Evolutionary conservation across 192 early-diverging fungal genomes (phyloP).

Genomic region (Coemansia sp.): DNA sequence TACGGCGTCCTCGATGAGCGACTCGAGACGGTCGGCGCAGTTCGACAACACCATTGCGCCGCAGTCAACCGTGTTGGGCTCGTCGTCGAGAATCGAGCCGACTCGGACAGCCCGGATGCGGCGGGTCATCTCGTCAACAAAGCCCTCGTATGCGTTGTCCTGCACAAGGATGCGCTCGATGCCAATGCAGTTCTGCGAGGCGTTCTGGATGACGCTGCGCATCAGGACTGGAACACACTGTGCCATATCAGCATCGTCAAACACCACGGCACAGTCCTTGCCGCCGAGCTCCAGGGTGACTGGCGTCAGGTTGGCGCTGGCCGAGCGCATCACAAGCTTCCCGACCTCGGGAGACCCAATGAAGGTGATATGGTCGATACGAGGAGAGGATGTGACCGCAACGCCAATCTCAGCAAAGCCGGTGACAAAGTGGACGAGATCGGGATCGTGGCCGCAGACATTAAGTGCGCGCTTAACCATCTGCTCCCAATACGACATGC

Average conservation of each 20-base stretch:
- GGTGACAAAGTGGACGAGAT: slow-evolving; percentile 76
- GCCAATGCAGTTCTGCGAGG: slow-evolving; percentile 90
- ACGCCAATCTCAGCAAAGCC: slow-evolving; percentile 83
- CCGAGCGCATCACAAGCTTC: slow-evolving; percentile 70
- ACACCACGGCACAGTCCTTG: slow-evolving; percentile 84
- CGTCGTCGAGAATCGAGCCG: slow-evolving; percentile 70
- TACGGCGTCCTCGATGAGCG: slow-evolving; percentile 74
- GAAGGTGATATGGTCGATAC: slow-evolving; percentile 79
- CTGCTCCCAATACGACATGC: slow-evolving; percentile 64
- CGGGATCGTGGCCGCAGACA: slow-evolving; percentile 72
- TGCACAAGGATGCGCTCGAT: slow-evolving; percentile 84
- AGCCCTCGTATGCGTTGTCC: slow-evolving; percentile 62
- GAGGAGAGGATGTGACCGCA: slow-evolving; percentile 62
- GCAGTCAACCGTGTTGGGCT: slow-evolving; percentile 64
- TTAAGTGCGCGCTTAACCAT: slow-evolving; percentile 67
- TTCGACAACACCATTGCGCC: slow-evolving; percentile 82
- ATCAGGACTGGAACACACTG: slow-evolving; percentile 72
- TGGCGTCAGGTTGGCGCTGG: slow-evolving; percentile 73
- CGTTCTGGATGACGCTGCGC: slow-evolving; percentile 86
- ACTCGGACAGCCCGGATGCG: slow-evolving; percentile 65
- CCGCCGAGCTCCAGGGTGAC: slow-evolving; percentile 89
- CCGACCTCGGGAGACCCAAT: slow-evolving; percentile 86
- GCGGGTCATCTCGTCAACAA: slow-evolving; percentile 64
- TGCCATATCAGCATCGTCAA: slow-evolving; percentile 68
- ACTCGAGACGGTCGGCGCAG: slow-evolving; percentile 59